phyloP scores from a whole-genome alignment of 1,284 basidiomycete genomes.

The Cutaneotrichosporon dermatis region DNA sequence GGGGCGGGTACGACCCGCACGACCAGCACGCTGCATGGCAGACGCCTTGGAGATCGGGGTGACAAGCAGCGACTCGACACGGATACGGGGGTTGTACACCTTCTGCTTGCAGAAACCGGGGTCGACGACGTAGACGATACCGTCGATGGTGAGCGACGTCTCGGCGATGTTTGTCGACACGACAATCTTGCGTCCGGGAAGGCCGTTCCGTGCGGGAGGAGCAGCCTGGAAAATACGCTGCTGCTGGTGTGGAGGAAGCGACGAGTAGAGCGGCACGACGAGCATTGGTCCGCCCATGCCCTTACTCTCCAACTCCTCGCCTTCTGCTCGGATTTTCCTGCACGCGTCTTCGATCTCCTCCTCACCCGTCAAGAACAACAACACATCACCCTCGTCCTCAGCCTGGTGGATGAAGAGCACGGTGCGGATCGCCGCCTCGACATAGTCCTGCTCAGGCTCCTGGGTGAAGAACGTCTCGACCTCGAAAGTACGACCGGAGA shows the following conservation, averaged over 20 bases:
- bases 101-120: constrained; percentile 97
- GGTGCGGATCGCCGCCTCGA: constrained; percentile 93
- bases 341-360: constrained; percentile 98
- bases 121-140: constrained; percentile 98
- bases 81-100: constrained; percentile 92
- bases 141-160: constrained; percentile 95
- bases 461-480: constrained; percentile 95
- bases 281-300: constrained; percentile 76
- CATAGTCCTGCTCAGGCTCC: constrained; percentile 92
- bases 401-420: constrained; percentile 97
- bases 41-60: constrained; percentile 95
- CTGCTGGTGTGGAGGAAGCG: constrained; percentile 88
- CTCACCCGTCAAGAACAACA: constrained; percentile 95
- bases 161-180: constrained; percentile 97
- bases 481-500: constrained; percentile 92
- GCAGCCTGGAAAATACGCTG: constrained; percentile 91
- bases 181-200: constrained; percentile 88
- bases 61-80: constrained; percentile 90
- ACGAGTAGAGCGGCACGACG: constrained; percentile 90
- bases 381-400: constrained; percentile 87
- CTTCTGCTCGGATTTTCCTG: constrained; percentile 84
- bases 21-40: constrained; percentile 92
- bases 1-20: constrained; percentile 90
- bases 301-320: constrained; percentile 68
- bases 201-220: constrained; percentile 59